Base-by-base conservation (phyloP, 2,329 filamentous ascomycete genomes). In the Trichoderma sp. region DNA sequence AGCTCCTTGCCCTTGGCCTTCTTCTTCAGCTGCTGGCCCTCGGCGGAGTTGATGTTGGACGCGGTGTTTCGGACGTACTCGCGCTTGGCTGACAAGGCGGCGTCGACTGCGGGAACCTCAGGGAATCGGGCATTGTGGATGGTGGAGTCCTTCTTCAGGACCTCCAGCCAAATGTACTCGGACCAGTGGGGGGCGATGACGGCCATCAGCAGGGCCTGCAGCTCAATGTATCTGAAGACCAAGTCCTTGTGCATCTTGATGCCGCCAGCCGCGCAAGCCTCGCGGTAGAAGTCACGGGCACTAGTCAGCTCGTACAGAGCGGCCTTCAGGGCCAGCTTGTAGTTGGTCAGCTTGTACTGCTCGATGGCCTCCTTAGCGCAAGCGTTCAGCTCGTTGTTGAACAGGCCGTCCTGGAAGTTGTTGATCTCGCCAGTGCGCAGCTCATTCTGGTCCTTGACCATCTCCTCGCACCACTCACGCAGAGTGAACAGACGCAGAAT, bases 141-240 rank as follows among this genome's bases (percentile, higher is more conserved):
- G 8, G 92, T 92, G 70, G 86, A 83, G 43, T 88, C 81, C 84
- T 93, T 94, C 80, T 92, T 89, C 73, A 99, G 89, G 2, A 98
- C 90, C 82, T 98, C 95, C 70, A 92, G 89, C 94, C 94, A 98
- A 79, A 99, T 90, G 82, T 97, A 92, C 80, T 99, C 96, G 61
- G 93, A 87, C 92, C 94, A 98, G 83, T 99, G 96, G 72, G 96
- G 95, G 3, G 95, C 91, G 74, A 98, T 91, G 66, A 94, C 92
- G 3, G 92, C 88, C 76, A 98, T 84, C 78, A 98, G 86, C 65
- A 97, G 87, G 60, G 93, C 91, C 82, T 98, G 95, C 24, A 97
- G 87, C 83, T 97, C 92, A 75, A 97, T 90, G 82, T 96, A 99
- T 76, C 91, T 89, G 76, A 89, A 84, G 36, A 95, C 87, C 12